These are phyloP conservation scores for Boletellus deceptivus DNA, from an alignment of 1,284 basidiomycete species.

Conservation along the genomic window DNA sequence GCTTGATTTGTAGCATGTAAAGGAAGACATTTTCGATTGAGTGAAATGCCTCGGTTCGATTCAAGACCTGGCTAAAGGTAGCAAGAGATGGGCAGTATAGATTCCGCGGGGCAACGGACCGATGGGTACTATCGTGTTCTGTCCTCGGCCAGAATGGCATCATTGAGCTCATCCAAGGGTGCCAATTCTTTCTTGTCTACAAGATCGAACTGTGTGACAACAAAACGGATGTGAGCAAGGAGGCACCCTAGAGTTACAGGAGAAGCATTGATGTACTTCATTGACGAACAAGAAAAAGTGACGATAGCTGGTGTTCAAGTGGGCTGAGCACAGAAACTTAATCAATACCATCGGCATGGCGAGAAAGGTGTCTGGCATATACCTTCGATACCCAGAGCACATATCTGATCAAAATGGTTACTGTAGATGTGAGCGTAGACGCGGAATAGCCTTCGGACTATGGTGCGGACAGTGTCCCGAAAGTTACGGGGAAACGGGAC, in stretches of 20 bases:
- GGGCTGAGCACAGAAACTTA: constrained; percentile 55
- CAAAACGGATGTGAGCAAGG: constrained; percentile 9
- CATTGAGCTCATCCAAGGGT: constrained; percentile 95
- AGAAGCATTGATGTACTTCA: constrained; percentile 57
- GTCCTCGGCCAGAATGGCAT: constrained; percentile 89
- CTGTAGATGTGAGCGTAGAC: constrained; percentile 99
- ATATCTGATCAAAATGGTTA: constrained; percentile 99
- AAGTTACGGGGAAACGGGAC: constrained; percentile 93
- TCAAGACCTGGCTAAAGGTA: neutral
- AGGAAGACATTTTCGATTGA: neutral
- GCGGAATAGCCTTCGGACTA: constrained; percentile 90
- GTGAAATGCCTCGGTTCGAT: neutral
- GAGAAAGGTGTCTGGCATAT: constrained; percentile 14
- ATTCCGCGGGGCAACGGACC: neutral
- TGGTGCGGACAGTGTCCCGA: constrained; percentile 87
- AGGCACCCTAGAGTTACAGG: neutral
- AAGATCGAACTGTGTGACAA: constrained; percentile 76
- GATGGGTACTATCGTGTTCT: constrained; percentile 43
- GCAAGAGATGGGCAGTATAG: neutral
- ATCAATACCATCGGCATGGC: neutral
- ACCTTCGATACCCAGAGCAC: constrained; percentile 98
- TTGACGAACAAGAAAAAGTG: constrained; percentile 98
- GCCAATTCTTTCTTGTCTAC: constrained; percentile 96
- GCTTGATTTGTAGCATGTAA: neutral
- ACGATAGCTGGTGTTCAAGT: constrained; percentile 97